A percentile compares a stretch with the other conserved stretches of the same genome.
Conservation (phyloP, 192 early-diverging fungal species). For the Coemansia sp. region DNA sequence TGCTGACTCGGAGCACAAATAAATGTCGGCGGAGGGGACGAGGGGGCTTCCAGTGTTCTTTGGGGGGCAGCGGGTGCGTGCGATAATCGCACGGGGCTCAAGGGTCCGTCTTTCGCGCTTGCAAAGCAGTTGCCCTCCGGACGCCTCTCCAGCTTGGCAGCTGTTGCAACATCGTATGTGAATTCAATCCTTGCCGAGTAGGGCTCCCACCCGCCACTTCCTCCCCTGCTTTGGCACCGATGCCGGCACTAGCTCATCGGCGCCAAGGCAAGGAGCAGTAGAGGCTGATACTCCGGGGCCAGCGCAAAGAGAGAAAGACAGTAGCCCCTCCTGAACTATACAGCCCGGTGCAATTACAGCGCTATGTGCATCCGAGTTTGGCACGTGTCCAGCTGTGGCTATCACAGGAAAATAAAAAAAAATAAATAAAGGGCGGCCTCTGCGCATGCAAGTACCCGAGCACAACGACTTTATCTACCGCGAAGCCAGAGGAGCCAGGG, state of each 20-base stretch:
- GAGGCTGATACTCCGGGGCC: not conserved
- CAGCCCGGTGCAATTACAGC: not conserved
- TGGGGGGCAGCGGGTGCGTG: no score
- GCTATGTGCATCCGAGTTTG: not conserved
- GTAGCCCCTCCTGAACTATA: not conserved
- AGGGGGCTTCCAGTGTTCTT: not conserved
- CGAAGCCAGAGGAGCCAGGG: not conserved
- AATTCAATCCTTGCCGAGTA: no score
- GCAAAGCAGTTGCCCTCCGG: not conserved
- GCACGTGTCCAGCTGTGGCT: not conserved
- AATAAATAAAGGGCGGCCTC: no score
- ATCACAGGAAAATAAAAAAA: not conserved
- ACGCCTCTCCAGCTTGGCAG: not conserved
- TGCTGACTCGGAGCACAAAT: conserved; percentile 6
- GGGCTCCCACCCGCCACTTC: not conserved
- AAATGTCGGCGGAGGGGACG: not conserved
- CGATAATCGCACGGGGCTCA: not conserved
- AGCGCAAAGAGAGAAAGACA: not conserved
- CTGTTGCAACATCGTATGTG: no score
- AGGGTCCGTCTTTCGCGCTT: not conserved
- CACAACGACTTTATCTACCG: not conserved
- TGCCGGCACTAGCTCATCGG: no score
- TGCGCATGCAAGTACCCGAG: conserved; percentile 4
- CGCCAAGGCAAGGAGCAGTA: not conserved
- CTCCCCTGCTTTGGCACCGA: no score